Evolutionary conservation across 345 rosid species (phyloP).

Genomic region (Sisymbrium altissimum): DNA sequence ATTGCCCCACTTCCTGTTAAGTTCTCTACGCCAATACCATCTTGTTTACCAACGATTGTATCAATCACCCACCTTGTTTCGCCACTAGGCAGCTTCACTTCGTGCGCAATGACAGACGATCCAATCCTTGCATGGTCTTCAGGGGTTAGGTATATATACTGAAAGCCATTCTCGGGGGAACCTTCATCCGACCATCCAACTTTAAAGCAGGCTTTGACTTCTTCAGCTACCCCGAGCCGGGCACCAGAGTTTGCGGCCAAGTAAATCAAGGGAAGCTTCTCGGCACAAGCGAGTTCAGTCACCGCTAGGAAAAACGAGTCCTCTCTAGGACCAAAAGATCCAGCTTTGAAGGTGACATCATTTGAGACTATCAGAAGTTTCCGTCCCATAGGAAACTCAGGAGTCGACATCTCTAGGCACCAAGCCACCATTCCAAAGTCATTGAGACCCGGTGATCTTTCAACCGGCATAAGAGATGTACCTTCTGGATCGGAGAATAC

Average conservation of each 20-base stretch:
- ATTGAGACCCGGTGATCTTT: constrained; percentile 72
- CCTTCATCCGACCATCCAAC: constrained; percentile 92
- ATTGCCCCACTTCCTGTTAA: constrained; percentile 97
- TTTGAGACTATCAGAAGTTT: constrained; percentile 71
- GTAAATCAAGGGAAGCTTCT: constrained; percentile 88
- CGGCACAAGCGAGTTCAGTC: constrained; percentile 85
- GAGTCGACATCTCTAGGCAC: constrained; percentile 87
- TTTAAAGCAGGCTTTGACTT: constrained; percentile 85
- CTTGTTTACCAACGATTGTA: constrained; percentile 91
- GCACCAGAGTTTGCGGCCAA: constrained; percentile 99
- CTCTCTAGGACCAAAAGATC: constrained; percentile 98
- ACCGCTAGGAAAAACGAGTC: constrained; percentile 95
- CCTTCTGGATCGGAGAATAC: constrained; percentile 66
- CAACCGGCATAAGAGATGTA: constrained; percentile 58
- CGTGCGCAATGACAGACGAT: constrained; percentile 86
- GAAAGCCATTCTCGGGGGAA: constrained; percentile 90
- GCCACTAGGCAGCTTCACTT: constrained; percentile 67
- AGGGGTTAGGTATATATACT: constrained; percentile 78
- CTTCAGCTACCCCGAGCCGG: constrained; percentile 95
- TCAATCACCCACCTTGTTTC: constrained; percentile 93
- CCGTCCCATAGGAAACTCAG: constrained; percentile 96
- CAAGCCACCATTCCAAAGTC: constrained; percentile 99
- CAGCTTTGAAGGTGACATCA: constrained; percentile 97
- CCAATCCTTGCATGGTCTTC: constrained; percentile 67
- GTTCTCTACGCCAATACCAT: constrained; percentile 97